Conservation (phyloP, 2,329 filamentous ascomycete genomes). For the Fonsecaea erecta region DNA sequence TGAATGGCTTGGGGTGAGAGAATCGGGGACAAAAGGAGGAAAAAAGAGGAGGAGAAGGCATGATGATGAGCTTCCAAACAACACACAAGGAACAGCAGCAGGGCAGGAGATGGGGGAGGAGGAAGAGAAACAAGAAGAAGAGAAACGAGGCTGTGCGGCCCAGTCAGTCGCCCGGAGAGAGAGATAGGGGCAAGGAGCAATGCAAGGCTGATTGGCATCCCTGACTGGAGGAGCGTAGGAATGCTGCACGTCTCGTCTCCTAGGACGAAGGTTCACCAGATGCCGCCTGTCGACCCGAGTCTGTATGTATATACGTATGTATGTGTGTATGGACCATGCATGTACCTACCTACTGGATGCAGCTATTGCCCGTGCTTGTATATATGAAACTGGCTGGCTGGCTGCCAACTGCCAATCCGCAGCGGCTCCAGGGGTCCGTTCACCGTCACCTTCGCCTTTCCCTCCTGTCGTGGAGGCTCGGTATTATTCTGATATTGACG, state of each 20-base stretch:
- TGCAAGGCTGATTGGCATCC: background rate
- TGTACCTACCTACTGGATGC: background rate
- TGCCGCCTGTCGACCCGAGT: background rate
- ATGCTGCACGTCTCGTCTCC: no score
- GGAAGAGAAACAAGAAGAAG: background rate
- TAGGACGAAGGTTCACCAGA: background rate
- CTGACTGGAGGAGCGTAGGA: background rate
- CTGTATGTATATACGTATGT: no score
- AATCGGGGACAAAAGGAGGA: no score
- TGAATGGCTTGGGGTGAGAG: background rate
- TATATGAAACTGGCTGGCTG: no score
- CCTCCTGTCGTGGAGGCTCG: background rate
- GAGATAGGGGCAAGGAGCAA: background rate
- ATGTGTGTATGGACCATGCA: no score
- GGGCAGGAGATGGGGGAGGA: background rate
- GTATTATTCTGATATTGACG: background rate
- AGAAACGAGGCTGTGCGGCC: no score
- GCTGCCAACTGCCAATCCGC: no score
- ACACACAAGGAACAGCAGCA: no score
- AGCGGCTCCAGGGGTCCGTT: background rate
- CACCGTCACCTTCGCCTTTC: background rate
- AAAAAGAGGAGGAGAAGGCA: no score
- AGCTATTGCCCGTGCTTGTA: background rate
- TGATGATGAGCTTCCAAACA: no score
- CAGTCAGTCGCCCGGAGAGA: background rate